phyloP scores from a whole-genome alignment of 2,329 filamentous ascomycete species.

The Xylariaceae sp. region DNA sequence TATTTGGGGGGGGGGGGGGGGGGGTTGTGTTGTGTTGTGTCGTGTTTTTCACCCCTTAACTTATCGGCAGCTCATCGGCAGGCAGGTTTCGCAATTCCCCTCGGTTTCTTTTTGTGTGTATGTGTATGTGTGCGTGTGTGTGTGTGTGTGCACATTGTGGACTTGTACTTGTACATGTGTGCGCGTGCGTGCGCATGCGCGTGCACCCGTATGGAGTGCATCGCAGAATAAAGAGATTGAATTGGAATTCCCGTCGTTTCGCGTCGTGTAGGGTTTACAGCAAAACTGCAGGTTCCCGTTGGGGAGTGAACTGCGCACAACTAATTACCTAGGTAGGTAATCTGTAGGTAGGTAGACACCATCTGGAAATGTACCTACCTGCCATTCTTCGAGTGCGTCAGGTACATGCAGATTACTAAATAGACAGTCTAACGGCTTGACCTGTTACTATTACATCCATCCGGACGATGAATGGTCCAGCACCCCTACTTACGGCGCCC shows the following conservation, averaged over 20 bases:
- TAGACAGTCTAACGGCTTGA: too few species aligned
- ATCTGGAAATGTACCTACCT: too few species aligned
- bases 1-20: too few species aligned
- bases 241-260: not conserved
- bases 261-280: not conserved
- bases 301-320: not conserved
- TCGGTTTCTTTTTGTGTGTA: not conserved
- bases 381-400: too few species aligned
- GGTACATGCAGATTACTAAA: too few species aligned
- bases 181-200: not conserved
- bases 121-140: not conserved
- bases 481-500: constrained; percentile 19
- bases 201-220: not conserved
- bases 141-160: not conserved
- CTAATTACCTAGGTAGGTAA: not conserved
- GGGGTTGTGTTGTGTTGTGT: too few species aligned
- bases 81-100: not conserved
- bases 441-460: too few species aligned
- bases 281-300: not conserved
- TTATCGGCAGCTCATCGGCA: constrained; percentile 6
- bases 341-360: too few species aligned
- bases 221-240: not conserved
- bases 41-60: too few species aligned
- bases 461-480: constrained; percentile 8
- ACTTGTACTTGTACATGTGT: not conserved